Evolutionary conservation across 2,329 filamentous ascomycete species (phyloP).

Genomic region (Alternaria novae-zelandiae): DNA sequence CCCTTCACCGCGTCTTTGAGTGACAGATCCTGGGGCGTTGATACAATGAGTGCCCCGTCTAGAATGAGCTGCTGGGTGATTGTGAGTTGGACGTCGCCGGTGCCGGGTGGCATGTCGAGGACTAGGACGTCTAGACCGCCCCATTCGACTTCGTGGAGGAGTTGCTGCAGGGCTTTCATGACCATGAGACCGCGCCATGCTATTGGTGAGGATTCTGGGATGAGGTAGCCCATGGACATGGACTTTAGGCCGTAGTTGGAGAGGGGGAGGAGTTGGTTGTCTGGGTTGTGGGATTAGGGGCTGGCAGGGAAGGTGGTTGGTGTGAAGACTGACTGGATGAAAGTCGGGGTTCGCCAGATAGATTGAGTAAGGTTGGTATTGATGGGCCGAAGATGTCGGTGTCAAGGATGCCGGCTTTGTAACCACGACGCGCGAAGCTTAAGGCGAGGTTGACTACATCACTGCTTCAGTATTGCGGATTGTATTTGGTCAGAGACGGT

Average conservation of each 20-base stretch:
- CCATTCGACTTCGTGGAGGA: slow-evolving; percentile 96
- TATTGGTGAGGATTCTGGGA: slow-evolving; percentile 79
- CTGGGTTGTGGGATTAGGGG: slow-evolving; percentile 48
- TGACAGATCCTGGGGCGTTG: slow-evolving; percentile 91
- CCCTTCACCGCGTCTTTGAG: slow-evolving; percentile 91
- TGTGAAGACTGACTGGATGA: slow-evolving; percentile 66
- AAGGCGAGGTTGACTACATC: slow-evolving; percentile 77
- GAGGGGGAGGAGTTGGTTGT: slow-evolving; percentile 82
- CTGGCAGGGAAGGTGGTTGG: background rate
- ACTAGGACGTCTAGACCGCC: slow-evolving; percentile 86
- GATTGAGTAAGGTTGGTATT: slow-evolving; percentile 85
- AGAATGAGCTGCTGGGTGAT: slow-evolving; percentile 93
- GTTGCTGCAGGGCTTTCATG: slow-evolving; percentile 94
- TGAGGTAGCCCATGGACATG: slow-evolving; percentile 98
- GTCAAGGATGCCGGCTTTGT: slow-evolving; percentile 86
- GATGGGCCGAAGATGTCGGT: slow-evolving; percentile 97
- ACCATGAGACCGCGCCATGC: slow-evolving; percentile 98
- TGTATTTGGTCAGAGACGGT: background rate
- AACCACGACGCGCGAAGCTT: slow-evolving; percentile 80
- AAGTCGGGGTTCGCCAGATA: slow-evolving; percentile 78
- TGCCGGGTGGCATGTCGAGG: slow-evolving; percentile 90
- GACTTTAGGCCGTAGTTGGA: slow-evolving; percentile 96
- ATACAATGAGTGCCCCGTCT: slow-evolving; percentile 85
- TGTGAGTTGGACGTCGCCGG: slow-evolving; percentile 94
- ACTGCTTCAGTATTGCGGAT: slow-evolving; percentile 1